phyloP scores from a whole-genome alignment of 2,329 filamentous ascomycete genomes.

The Penicillium sclerotiorum region DNA sequence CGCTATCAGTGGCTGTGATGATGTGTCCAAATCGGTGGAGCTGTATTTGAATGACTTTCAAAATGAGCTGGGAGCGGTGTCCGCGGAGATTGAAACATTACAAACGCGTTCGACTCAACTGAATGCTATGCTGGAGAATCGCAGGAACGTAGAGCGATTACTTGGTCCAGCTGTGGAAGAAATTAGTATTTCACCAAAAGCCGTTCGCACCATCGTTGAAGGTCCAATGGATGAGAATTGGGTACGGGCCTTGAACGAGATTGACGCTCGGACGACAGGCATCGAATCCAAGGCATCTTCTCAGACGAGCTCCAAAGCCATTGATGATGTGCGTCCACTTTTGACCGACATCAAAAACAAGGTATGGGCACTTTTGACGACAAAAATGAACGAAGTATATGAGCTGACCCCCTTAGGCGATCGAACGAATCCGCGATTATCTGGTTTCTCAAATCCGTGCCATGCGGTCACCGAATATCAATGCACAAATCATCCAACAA shows the following conservation, averaged over 20 bases:
- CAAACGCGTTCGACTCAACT: slow-evolving; percentile 83
- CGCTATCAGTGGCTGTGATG: slow-evolving; percentile 87
- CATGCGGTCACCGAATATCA: slow-evolving; percentile 90
- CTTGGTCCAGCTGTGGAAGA: slow-evolving; percentile 89
- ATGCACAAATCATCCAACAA: slow-evolving; percentile 95
- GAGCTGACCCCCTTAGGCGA: slow-evolving; percentile 57
- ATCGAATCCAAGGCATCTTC: slow-evolving; percentile 70
- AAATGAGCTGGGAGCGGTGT: slow-evolving; percentile 87
- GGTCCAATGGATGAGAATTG: slow-evolving; percentile 88
- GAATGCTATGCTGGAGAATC: slow-evolving; percentile 83
- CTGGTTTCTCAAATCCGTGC: slow-evolving; percentile 94
- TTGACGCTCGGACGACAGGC: slow-evolving; percentile 74
- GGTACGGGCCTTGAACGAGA: slow-evolving; percentile 77
- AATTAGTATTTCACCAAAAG: slow-evolving; percentile 79
- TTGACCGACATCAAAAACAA: slow-evolving; percentile 82
- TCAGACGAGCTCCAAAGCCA: slow-evolving; percentile 68
- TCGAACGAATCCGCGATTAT: slow-evolving; percentile 92
- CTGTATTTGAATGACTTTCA: slow-evolving; percentile 90
- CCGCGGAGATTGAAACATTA: slow-evolving; percentile 90
- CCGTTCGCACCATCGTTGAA: slow-evolving; percentile 83
- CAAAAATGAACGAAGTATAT: background rate
- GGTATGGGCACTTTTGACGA: slow-evolving; percentile 46
- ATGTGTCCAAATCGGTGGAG: slow-evolving; percentile 90
- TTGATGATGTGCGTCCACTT: slow-evolving; percentile 81
- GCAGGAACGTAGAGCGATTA: slow-evolving; percentile 84